Evolutionary conservation across 306 rosid genomes (phyloP).

Genomic region (Acacia melanoxylon): DNA sequence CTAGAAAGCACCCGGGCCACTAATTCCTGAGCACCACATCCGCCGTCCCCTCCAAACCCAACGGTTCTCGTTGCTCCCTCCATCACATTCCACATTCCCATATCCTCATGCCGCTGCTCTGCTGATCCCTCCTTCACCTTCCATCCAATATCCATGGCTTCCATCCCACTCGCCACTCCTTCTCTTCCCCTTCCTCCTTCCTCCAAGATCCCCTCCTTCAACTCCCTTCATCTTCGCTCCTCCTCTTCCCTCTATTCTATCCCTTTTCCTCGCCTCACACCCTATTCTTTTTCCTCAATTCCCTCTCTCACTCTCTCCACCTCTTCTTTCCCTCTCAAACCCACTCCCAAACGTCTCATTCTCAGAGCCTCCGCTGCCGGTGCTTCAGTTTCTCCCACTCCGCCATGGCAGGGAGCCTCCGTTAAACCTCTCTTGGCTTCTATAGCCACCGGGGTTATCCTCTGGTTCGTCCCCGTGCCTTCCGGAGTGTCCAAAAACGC

Average conservation of each 20-base stretch:
- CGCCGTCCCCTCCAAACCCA: conserved; percentile 32
- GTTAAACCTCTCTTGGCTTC: conserved; percentile 78
- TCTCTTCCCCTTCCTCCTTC: conserved; percentile 26
- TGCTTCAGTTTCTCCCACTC: conserved; percentile 31
- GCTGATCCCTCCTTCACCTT: no score
- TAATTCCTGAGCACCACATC: not conserved
- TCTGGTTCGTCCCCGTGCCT: conserved; percentile 87
- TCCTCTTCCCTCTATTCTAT: not conserved
- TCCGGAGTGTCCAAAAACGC: conserved; percentile 73
- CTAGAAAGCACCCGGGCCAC: not conserved
- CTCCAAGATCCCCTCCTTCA: not conserved
- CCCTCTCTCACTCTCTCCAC: not conserved
- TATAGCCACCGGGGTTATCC: conserved; percentile 65
- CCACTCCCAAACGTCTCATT: not conserved
- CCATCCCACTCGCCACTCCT: conserved; percentile 46
- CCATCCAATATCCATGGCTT: conserved; percentile 42
- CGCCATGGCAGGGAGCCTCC: conserved; percentile 90
- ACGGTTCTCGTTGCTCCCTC: not conserved
- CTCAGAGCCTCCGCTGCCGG: conserved; percentile 45
- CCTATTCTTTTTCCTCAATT: not conserved
- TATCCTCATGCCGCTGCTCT: no score
- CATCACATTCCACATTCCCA: not conserved
- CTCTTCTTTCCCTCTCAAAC: not conserved
- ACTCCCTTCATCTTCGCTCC: not conserved
- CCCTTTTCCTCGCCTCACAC: not conserved